These are phyloP conservation scores for Pseudopithomyces maydicus DNA, from an alignment of 2,329 filamentous ascomycete species.

Conservation along the genomic window DNA sequence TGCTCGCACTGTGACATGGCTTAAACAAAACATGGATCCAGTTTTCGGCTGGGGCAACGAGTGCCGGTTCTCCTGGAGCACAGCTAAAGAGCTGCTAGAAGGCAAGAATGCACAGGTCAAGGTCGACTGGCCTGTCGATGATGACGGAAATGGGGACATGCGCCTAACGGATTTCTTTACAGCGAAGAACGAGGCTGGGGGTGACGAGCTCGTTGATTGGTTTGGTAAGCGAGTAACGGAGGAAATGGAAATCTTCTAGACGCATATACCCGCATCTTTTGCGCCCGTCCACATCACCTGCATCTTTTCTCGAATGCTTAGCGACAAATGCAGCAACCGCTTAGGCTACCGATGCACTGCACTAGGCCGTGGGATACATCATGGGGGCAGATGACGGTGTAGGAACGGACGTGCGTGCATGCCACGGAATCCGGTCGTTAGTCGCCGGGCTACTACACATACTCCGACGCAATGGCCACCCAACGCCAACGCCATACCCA, in stretches of 20 bases:
- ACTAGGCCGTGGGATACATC: not conserved
- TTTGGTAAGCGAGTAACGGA: conserved; percentile 75
- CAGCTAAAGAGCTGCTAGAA: conserved; percentile 90
- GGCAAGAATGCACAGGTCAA: conserved; percentile 68
- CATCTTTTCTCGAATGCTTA: not conserved
- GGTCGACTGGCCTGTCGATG: conserved; percentile 86
- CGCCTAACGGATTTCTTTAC: conserved; percentile 79
- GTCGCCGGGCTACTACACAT: conserved; percentile 16
- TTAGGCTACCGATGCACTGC: not conserved
- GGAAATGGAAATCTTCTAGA: conserved; percentile 74
- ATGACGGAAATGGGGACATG: conserved; percentile 65
- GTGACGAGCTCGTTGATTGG: conserved; percentile 77
- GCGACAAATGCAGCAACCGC: not conserved
- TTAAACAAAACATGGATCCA: conserved; percentile 85
- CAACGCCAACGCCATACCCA: conserved; percentile 16
- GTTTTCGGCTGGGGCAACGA: conserved; percentile 95
- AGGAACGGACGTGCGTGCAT: conserved; percentile 7
- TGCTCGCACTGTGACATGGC: conserved; percentile 76
- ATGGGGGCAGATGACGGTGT: conserved; percentile 5
- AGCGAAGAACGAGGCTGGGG: conserved; percentile 51
- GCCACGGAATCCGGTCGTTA: conserved; percentile 17
- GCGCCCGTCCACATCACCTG: not conserved
- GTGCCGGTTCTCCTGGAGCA: conserved; percentile 94
- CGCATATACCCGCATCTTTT: not conserved
- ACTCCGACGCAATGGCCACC: conserved; percentile 17